These are phyloP conservation scores for Raffaelea albimanens DNA, from an alignment of 2,329 filamentous ascomycete species.

Conservation along the genomic window DNA sequence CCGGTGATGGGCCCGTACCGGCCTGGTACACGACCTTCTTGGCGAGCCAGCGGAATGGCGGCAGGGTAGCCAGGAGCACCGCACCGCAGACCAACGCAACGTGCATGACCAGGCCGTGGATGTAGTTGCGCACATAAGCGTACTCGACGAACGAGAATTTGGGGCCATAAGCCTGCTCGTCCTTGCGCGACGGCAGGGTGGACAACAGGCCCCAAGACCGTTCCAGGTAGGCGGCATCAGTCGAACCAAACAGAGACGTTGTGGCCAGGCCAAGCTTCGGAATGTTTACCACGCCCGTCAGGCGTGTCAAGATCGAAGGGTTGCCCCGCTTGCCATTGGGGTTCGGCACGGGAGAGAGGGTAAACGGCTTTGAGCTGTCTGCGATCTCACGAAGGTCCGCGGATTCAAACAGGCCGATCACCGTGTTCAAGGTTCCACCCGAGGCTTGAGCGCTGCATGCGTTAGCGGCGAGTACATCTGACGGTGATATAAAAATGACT, in stretches of 20 bases:
- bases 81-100: slow-evolving; percentile 33
- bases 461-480: background rate
- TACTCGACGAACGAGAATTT: slow-evolving; percentile 51
- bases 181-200: slow-evolving; percentile 30
- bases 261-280: slow-evolving; percentile 47
- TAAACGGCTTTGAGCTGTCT: slow-evolving; percentile 39
- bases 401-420: slow-evolving; percentile 48
- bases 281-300: slow-evolving; percentile 40
- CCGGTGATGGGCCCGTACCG: slow-evolving; percentile 42
- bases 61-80: slow-evolving; percentile 31
- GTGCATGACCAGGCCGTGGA: slow-evolving; percentile 41
- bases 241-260: slow-evolving; percentile 37
- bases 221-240: slow-evolving; percentile 47
- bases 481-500: background rate
- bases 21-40: slow-evolving; percentile 39
- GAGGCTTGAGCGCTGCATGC: slow-evolving; percentile 38
- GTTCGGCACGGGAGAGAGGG: slow-evolving; percentile 46
- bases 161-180: slow-evolving; percentile 47
- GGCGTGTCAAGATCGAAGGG: slow-evolving; percentile 29
- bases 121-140: slow-evolving; percentile 37
- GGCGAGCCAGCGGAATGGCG: slow-evolving; percentile 35
- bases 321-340: slow-evolving; percentile 20
- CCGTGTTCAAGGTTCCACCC: slow-evolving; percentile 60
- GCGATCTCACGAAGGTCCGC: slow-evolving; percentile 39
- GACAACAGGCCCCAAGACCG: slow-evolving; percentile 53